Base-by-base conservation (phyloP, 352 stramenopile genomes). In the Saprolegnia parasitica region DNA sequence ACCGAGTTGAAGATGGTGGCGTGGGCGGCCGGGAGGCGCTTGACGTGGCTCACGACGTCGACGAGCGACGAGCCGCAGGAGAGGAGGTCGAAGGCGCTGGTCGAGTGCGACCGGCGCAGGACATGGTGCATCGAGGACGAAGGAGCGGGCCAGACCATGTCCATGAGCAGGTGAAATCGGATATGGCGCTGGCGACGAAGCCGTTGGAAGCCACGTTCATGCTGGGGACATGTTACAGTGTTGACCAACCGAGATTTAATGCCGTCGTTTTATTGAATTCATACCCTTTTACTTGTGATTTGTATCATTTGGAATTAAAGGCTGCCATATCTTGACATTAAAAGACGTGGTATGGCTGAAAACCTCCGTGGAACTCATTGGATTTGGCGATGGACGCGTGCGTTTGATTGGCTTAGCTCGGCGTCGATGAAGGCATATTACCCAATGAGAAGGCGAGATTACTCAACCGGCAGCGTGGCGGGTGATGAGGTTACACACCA, bases 51-150 rank as follows among this genome's bases (percentile, higher is more conserved):
- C 20, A 70, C 54, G 37, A 70, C 35, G 26, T 70, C 54, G 20
- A 70, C 63, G 6, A 61, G 47, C 16, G 63, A 60, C 49, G 63
- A 70, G 20, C 63, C 63, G n/a, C 45, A 61, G 13, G 63, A 70
- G 20, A 70, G 35, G 11, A 70, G 39, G 26, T 70, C 63, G n/a
- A 70, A 70, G 24, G 52, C 52, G 35, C 11, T 21, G 29, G 46
- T 49, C n/a, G 46, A 24, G 29, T 58, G 63, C 18, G 63, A 52
- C 10, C 63, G 46, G 15, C 63, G 63, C 32, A 70, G 63, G 21
- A 70, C n/a, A 40, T 56, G 49, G 21, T 55, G 39, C 63, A 70
- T 61, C 5, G 46, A 62, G 20, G 63, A 70, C 20, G 58, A 56
- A 13, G 58, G 40, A 40, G 42, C 42, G 11, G 63, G 63, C 63